Evolutionary conservation across 306 rosid species (phyloP).

Genomic region (Comarum palustre): DNA sequence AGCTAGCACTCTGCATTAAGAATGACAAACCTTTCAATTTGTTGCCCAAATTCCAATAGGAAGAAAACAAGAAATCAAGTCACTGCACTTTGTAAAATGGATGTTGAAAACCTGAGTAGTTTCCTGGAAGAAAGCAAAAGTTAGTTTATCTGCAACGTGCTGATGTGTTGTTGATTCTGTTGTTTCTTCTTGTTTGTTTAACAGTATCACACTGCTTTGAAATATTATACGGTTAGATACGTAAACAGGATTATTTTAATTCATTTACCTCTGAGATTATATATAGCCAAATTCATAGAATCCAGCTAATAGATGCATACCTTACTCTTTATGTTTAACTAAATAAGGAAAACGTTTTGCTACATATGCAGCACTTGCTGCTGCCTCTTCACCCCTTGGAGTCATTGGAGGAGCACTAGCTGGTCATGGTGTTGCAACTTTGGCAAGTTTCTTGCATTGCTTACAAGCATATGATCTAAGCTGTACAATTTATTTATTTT

Average conservation of each 20-base stretch:
- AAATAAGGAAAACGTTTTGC: conserved; percentile 13
- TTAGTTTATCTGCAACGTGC: not conserved
- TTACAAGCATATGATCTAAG: not conserved
- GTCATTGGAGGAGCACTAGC: conserved; percentile 94
- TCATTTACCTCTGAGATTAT: not conserved
- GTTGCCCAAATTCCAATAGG: conserved; percentile 11
- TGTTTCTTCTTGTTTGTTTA: not conserved
- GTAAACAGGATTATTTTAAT: not conserved
- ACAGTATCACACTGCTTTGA: not conserved
- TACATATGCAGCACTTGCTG: conserved; percentile 76
- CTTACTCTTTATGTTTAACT: not conserved
- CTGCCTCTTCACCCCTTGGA: conserved; percentile 96
- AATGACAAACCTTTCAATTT: not conserved
- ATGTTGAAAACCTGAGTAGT: too few species aligned
- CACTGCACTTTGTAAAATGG: conserved; percentile 5
- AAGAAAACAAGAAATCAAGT: not conserved
- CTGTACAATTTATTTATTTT: too few species aligned
- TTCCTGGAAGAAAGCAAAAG: not conserved
- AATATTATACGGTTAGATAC: not conserved
- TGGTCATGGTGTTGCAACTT: conserved; percentile 88
- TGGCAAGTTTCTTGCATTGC: conserved; percentile 45
- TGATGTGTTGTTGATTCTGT: conserved; percentile 3
- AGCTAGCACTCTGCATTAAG: not conserved
- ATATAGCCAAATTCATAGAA: not conserved
- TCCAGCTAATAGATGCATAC: conserved; percentile 7